Conservation (phyloP, 2,329 filamentous ascomycete species). For the Fusarium veterinarium region DNA sequence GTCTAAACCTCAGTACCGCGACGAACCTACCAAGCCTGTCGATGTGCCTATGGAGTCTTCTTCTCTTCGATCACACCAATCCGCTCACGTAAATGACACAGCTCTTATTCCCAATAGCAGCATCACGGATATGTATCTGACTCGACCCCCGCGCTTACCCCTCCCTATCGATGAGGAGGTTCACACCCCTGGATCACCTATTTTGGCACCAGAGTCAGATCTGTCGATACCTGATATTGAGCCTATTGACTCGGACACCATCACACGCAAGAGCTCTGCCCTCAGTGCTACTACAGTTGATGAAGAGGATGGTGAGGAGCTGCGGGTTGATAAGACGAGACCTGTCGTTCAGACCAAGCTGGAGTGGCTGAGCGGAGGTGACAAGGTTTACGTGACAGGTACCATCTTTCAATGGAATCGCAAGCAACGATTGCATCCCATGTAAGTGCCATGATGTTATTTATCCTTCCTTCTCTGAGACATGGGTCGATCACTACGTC, state of each 20-base stretch:
- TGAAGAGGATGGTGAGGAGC: constrained; percentile 81
- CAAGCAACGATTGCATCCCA: constrained; percentile 86
- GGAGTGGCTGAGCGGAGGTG: constrained; percentile 85
- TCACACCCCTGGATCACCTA: constrained; percentile 89
- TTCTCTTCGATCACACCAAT: constrained; percentile 53
- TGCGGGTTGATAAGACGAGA: constrained; percentile 78
- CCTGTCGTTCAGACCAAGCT: constrained; percentile 86
- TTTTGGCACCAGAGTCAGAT: constrained; percentile 77
- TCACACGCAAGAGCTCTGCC: constrained; percentile 67
- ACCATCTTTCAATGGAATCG: constrained; percentile 98
- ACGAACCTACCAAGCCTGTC: constrained; percentile 66
- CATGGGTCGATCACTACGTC: constrained; percentile 37
- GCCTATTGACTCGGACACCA: constrained; percentile 60
- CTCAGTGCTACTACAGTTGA: constrained; percentile 75
- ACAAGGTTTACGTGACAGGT: constrained; percentile 95
- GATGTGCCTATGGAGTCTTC: constrained; percentile 63
- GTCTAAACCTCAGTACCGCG: constrained; percentile 35
- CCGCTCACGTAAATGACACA: constrained; percentile 52
- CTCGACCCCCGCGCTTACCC: constrained; percentile 86
- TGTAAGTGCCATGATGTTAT: constrained; percentile 68
- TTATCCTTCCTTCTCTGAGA: constrained; percentile 31
- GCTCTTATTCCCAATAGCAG: constrained; percentile 65
- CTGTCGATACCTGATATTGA: constrained; percentile 65
- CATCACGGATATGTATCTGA: constrained; percentile 72
- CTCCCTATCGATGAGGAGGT: constrained; percentile 94